phyloP scores from a whole-genome alignment of 1,284 basidiomycete genomes.

The Boletus smithii region DNA sequence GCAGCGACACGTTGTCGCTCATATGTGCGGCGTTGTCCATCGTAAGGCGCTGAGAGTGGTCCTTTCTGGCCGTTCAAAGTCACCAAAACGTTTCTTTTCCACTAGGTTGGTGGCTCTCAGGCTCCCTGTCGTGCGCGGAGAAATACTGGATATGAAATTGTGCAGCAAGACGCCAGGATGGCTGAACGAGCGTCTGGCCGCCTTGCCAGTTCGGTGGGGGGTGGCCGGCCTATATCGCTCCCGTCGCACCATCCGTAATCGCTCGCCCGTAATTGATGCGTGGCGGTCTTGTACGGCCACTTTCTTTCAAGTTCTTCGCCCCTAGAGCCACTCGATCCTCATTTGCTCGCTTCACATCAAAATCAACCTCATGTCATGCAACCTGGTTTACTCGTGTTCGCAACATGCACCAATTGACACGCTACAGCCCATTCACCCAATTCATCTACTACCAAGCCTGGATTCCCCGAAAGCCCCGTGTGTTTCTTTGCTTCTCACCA shows the following conservation, averaged over 20 bases:
- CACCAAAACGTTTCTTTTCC: conserved; percentile 11
- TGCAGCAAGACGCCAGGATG: conserved; percentile 10
- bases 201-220: not conserved
- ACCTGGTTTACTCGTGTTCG: conserved; percentile 37
- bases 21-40: no score
- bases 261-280: conserved; percentile 13
- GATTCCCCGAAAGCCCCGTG: conserved; percentile 30
- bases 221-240: not conserved
- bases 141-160: conserved; percentile 6
- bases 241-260: conserved; percentile 2
- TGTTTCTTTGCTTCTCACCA: conserved; percentile 29
- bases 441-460: conserved; percentile 27
- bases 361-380: conserved; percentile 37
- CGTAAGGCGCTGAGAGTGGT: conserved; percentile 4
- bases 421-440: conserved; percentile 26
- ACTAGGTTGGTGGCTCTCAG: conserved; percentile 1
- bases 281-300: conserved; percentile 22
- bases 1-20: conserved; percentile 22
- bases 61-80: conserved; percentile 1
- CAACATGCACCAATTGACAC: conserved; percentile 32
- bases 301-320: conserved; percentile 26
- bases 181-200: conserved; percentile 9
- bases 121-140: conserved; percentile 10
- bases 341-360: conserved; percentile 35
- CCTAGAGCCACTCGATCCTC: conserved; percentile 37